Evolutionary conservation across 2,329 filamentous ascomycete species (phyloP), one percentile per base, ranked within the genome.

Genomic region (Botrytis deweyae): DNA sequence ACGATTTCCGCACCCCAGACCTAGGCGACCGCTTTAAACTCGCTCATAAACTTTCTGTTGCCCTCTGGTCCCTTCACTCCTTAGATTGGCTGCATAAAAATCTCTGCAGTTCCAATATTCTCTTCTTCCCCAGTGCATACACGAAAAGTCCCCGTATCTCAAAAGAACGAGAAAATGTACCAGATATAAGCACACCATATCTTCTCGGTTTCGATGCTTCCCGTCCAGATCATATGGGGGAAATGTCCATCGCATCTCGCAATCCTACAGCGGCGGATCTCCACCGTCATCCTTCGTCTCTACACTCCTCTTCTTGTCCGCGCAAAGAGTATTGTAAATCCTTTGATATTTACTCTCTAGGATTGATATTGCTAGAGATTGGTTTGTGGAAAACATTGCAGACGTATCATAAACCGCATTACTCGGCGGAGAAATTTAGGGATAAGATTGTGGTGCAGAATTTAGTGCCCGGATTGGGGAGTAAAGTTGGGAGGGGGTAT

Each of bases 71-170:
- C 25, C 83, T 87, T n/a, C 86, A 88, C 77, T 85, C 85, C 1
- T 83, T 88, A 55, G 86, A 87, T 78, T 88, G 86, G 86, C 82
- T 88, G 59, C 86, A 85, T 77, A 85, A 85, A 76, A 82, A 82
- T 2, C 78, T 84, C 16, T 82, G 81, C 70, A 82, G 80, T 73
- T 70, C 75, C 16, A 84, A 84, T 72, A 81, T 85, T 44, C 78
- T 84, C 36, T 84, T 85, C 76, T 84, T 87, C 79, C 84, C 83
- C 9, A 84, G 83, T 0, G 81, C 81, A 36, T 79, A 82, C 76
- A 80, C 74, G 20, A 76, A 72, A 70, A 80, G 76, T 64, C 80
- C 76, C 73, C 80, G 74, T 5, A 73, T 75, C 4, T 78, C 79
- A 29, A 78, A 79, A 49, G 61, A 73, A 38, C 75, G 75, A 14